phyloP scores from a whole-genome alignment of 2,329 filamentous ascomycete genomes.

The Triangularia setosa region DNA sequence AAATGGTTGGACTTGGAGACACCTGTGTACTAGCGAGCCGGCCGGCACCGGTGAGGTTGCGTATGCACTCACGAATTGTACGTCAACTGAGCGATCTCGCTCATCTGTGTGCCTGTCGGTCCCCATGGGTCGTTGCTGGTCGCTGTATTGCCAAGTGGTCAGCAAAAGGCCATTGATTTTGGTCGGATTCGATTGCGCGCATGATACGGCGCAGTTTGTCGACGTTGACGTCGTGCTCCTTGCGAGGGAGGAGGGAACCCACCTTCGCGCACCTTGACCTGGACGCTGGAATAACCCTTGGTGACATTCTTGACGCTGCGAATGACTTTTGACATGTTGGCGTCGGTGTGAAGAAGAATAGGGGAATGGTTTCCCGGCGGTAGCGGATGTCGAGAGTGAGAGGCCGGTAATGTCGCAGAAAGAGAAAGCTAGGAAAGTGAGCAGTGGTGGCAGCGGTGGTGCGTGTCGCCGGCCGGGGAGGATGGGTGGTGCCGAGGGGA shows the following conservation, averaged over 20 bases:
- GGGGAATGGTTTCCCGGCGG: slow-evolving; percentile 5
- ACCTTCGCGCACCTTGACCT: slow-evolving; percentile 99
- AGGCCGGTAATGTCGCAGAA: slow-evolving; percentile 8
- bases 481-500: not conserved
- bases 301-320: slow-evolving; percentile 99
- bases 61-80: slow-evolving; percentile 78
- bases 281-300: slow-evolving; percentile 93
- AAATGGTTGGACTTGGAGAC: not conserved
- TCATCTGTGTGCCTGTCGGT: slow-evolving; percentile 96
- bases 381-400: slow-evolving; percentile 1
- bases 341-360: slow-evolving; percentile 4
- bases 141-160: slow-evolving; percentile 49
- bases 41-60: not conserved
- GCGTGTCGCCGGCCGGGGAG: slow-evolving; percentile 9
- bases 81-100: slow-evolving; percentile 95
- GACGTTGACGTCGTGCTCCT: not conserved
- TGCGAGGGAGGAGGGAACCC: slow-evolving; percentile 32
- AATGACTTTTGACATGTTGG: slow-evolving; percentile 90
- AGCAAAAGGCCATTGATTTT: slow-evolving; percentile 4
- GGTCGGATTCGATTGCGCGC: not conserved
- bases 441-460: slow-evolving; percentile 2
- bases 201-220: slow-evolving; percentile 20
- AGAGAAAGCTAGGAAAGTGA: not conserved
- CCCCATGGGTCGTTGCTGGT: slow-evolving; percentile 99
- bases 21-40: not conserved